These are phyloP conservation scores for Wickerhamiella australiensis DNA, from an alignment of 805 yeast species.

Conservation along the genomic window DNA sequence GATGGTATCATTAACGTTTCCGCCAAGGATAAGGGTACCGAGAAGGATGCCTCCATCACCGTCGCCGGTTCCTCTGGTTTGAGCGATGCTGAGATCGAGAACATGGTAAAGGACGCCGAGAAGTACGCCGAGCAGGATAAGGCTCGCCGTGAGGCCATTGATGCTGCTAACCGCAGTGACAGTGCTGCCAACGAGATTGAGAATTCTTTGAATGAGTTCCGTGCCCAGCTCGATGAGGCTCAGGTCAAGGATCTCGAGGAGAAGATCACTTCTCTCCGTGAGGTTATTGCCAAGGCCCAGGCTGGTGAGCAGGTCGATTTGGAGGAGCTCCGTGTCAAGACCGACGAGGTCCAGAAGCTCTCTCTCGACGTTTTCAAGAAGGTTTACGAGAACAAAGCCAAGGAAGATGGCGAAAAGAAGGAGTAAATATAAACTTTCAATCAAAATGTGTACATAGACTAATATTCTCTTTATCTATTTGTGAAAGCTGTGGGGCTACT, in stretches of 20 bases:
- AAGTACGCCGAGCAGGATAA: conserved; percentile 78
- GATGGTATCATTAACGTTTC: conserved; percentile 94
- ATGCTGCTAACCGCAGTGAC: conserved; percentile 75
- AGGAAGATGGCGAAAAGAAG: conserved; percentile 25
- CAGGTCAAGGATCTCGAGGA: conserved; percentile 45
- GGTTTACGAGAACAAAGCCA: conserved; percentile 41
- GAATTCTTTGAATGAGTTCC: conserved; percentile 67
- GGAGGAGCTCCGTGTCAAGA: conserved; percentile 59
- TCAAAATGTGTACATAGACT: conserved; percentile 9
- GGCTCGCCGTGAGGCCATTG: conserved; percentile 73
- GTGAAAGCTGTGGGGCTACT: not conserved
- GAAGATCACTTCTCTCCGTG: conserved; percentile 54
- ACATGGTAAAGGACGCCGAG: conserved; percentile 85
- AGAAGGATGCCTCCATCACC: conserved; percentile 88
- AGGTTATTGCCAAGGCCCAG: conserved; percentile 59
- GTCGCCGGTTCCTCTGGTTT: conserved; percentile 94
- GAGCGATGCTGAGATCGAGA: conserved; percentile 78
- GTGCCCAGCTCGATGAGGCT: conserved; percentile 47
- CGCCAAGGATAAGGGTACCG: conserved; percentile 86
- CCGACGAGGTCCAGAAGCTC: conserved; percentile 71
- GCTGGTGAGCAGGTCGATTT: conserved; percentile 53
- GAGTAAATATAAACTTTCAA: conserved; percentile 7
- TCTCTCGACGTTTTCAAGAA: conserved; percentile 74
- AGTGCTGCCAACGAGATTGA: conserved; percentile 80
- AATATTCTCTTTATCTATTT: not conserved